Percentiles rank a stretch among this genome's conserved stretches.
Conservation (phyloP, 2,329 filamentous ascomycete species). For the Endoconidiophora laricicola region DNA sequence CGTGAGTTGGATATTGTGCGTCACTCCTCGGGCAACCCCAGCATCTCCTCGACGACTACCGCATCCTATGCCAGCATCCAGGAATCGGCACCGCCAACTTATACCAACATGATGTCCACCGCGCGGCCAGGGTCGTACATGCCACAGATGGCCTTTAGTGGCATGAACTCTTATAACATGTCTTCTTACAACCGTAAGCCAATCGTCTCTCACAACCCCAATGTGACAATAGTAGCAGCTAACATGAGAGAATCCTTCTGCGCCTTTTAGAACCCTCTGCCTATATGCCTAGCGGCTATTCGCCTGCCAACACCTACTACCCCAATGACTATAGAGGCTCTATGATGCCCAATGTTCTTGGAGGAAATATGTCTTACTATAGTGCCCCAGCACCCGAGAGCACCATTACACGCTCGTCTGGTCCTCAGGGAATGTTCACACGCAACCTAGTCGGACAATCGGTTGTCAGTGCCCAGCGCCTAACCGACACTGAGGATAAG, state of each 20-base stretch:
- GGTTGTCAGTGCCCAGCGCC: constrained; percentile 70
- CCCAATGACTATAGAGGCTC: constrained; percentile 13
- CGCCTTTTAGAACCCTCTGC: background rate
- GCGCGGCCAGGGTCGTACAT: constrained; percentile 20
- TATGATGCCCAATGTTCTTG: constrained; percentile 9
- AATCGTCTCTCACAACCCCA: background rate
- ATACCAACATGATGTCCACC: constrained; percentile 24
- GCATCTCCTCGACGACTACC: constrained; percentile 65
- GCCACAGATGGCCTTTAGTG: constrained; percentile 14
- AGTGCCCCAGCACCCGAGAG: constrained; percentile 17
- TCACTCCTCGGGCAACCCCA: constrained; percentile 48
- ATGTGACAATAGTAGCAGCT: background rate
- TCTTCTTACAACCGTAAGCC: constrained; percentile 21
- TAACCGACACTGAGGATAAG: constrained; percentile 63
- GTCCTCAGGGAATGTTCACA: constrained; percentile 74
- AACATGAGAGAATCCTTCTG: background rate
- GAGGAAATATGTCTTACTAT: constrained; percentile 15
- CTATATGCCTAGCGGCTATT: constrained; percentile 20
- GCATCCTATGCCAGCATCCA: constrained; percentile 17
- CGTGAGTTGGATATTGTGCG: constrained; percentile 52
- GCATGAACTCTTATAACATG: constrained; percentile 10
- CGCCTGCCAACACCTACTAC: constrained; percentile 16
- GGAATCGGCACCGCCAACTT: constrained; percentile 17
- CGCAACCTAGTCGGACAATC: constrained; percentile 87
- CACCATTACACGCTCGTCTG: constrained; percentile 22